Percentiles rank a stretch among this genome's conserved stretches.
These are phyloP conservation scores for Neurospora sp. DNA, from an alignment of 495 filamentous ascomycete species.

Conservation along the genomic window DNA sequence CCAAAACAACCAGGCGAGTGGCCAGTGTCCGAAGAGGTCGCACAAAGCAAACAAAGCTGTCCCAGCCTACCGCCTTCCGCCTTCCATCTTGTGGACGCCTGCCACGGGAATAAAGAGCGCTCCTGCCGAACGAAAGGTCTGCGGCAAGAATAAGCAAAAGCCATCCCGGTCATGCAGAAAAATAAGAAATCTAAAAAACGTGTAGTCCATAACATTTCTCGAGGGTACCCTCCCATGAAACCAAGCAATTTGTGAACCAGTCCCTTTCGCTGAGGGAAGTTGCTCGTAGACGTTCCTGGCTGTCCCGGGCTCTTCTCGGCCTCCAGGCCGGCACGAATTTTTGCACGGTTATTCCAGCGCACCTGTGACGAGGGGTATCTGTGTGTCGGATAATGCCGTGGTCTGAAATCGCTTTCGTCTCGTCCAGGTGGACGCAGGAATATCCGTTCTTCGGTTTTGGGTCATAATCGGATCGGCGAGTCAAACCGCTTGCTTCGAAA, in stretches of 20 bases:
- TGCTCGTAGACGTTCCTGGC: slow-evolving; percentile 4
- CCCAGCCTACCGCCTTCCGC: slow-evolving; percentile 8
- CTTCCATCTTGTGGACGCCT: slow-evolving; percentile 20
- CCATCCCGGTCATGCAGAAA: slow-evolving; percentile 37
- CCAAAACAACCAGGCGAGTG: slow-evolving; percentile 19
- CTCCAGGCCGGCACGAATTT: slow-evolving; percentile 1
- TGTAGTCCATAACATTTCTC: slow-evolving; percentile 12
- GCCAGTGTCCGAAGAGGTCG: slow-evolving; percentile 20
- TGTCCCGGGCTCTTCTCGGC: slow-evolving; percentile 1
- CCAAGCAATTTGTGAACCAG: slow-evolving; percentile 14
- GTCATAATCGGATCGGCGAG: slow-evolving; percentile 19
- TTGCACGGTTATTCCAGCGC: slow-evolving; percentile 9
- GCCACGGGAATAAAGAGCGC: slow-evolving; percentile 30
- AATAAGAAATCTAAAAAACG: slow-evolving; percentile 31
- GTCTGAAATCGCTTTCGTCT: neutral
- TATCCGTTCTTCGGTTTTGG: neutral
- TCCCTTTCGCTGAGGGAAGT: slow-evolving; percentile 7
- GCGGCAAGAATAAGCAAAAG: slow-evolving; percentile 25
- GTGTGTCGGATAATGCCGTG: slow-evolving; percentile 1
- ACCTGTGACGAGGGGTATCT: slow-evolving; percentile 8
- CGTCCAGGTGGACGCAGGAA: neutral
- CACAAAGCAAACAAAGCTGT: slow-evolving; percentile 17
- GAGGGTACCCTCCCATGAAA: slow-evolving; percentile 13
- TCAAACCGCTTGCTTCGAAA: slow-evolving; percentile 17
- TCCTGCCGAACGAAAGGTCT: slow-evolving; percentile 20